Evolutionary conservation across 2,329 filamentous ascomycete species (phyloP).

Genomic region (Cytospora schulzeri): DNA sequence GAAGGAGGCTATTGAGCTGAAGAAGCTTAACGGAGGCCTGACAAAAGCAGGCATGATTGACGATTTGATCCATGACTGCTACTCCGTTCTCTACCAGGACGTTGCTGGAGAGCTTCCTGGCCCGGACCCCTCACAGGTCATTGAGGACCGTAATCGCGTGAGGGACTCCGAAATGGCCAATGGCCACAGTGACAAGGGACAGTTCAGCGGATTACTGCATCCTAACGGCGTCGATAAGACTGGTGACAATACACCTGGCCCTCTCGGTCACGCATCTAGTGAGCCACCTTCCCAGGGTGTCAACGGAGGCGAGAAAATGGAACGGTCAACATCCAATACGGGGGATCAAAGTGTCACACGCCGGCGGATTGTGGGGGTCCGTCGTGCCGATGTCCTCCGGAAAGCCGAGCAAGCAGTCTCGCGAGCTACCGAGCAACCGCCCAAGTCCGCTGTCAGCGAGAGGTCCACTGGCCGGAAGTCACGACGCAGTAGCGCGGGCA

Average conservation of each 20-base stretch:
- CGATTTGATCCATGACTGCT: constrained; percentile 90
- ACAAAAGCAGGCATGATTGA: constrained; percentile 88
- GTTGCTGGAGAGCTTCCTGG: constrained; percentile 62
- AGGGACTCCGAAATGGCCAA: constrained; percentile 44
- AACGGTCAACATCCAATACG: constrained; percentile 40
- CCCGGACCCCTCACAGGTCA: constrained; percentile 48
- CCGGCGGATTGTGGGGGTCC: constrained; percentile 48
- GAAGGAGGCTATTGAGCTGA: constrained; percentile 60
- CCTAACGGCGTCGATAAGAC: constrained; percentile 29
- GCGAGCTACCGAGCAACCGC: constrained; percentile 51
- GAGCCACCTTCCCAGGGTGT: constrained; percentile 27
- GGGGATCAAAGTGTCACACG: constrained; percentile 41
- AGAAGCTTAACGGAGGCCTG: constrained; percentile 78
- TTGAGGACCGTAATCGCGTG: constrained; percentile 45
- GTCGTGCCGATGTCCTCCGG: constrained; percentile 60
- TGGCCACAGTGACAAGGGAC: constrained; percentile 35
- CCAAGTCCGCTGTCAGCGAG: constrained; percentile 40
- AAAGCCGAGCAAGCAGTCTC: constrained; percentile 62
- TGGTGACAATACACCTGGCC: constrained; percentile 4
- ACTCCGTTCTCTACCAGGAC: constrained; percentile 73
- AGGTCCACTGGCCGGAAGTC: constrained; percentile 44
- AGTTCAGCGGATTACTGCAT: constrained; percentile 31
- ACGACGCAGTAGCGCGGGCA: constrained; percentile 54
- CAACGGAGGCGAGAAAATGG: constrained; percentile 40
- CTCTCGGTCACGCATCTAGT: constrained; percentile 18